Evolutionary conservation across 192 early-diverging fungal genomes (phyloP), one percentile per base, ranked within the genome.

Genomic region (Gamsiella multidivaricata): DNA sequence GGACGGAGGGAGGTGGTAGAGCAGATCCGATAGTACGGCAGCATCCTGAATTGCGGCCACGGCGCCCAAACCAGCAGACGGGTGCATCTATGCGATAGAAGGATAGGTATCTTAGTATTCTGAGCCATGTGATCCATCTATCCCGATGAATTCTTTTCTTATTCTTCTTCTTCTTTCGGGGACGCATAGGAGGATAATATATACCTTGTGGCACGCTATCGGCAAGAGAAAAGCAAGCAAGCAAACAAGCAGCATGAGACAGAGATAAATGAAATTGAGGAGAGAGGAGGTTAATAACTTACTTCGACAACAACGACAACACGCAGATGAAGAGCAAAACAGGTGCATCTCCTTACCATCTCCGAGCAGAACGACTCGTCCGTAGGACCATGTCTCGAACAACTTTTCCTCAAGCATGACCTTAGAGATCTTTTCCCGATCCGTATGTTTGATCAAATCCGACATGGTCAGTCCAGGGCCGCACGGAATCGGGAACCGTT

Each of bases 341-440:
- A n/a, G n/a, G n/a, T n/a, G n/a, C n/a, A n/a, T n/a, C n/a, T n/a
- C n/a, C 65, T n/a, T 57, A 67, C 65, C 65, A 47, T 69, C 67
- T 1, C 67, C 67, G 3, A 69, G 22, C 15, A 69, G 50, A 11
- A 69, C 67, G 11, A 42, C 50, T 17, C 67, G 32, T 10, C 67
- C 67, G 31, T 42, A 69, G 0, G 34, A 60, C 67, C 67, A 69
- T 2, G 67, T 69, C 50, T 69, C 57, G 22, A 69, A 69, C 47
- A 69, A 31, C 57, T 69, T 69, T 42, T 69, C 67, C 25, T 69
- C 67, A 37, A 69, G 25, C 67, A 69, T 69, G 34, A 69, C 67
- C 43, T 60, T 58, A 4, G 57, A 60, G 49, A 69, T 60, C 41
- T 53, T 69, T 14, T 59, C 67, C 1, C 39, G 23, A 11, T 41